Evolutionary conservation across 2,329 filamentous ascomycete species (phyloP), one percentile per base, ranked within the genome.

Genomic region (Rhinocladiella similis): DNA sequence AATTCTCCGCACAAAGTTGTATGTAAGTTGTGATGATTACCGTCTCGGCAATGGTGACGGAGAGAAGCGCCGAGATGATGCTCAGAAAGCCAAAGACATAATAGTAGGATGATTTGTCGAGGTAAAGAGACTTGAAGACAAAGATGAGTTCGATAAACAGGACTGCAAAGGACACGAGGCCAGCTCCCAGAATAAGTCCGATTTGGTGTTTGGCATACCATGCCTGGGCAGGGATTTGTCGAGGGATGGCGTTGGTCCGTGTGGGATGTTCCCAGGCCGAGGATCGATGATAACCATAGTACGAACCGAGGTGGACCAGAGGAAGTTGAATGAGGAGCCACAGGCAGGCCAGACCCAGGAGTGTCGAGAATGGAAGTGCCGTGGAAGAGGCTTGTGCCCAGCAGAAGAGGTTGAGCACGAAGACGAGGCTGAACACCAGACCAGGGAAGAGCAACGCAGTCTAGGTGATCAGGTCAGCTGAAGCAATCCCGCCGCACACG

Each of bases 321-420:
- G 91, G 91, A 13, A 94, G 83, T 69, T 95, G 90, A 56, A 96
- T 87, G 61, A 91, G 85, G 13, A 96, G 83, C 91, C 91, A 96
- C 6, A 96, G 81, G 2, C 85, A 76, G 18, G 90, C 72, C 2
- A 96, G 83, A 6, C 79, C 87, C 29, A 94, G 68, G 2, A 96
- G 78, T 0, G 90, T 94, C 33, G 87, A 83, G 65, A 96, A 92
- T 0, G 91, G 91, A 33, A 96, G 86, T 1, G 91, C 91, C 1
- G 90, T 95, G 70, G 88, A 92, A 10, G 89, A 94, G 0, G 90
- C 89, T 72, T 95, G 90, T 1, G 90, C 87, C 91, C 91, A 96
- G 56, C 94, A 89, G 69, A 95, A 95, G 9, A 95, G 79, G 70
- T 96, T 95, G 57, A 95, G 80, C 48, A 93, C 80, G 73, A 95